These are phyloP conservation scores for Tetradesmus lagerheimii DNA, from an alignment of 139 green algal genomes.

Conservation along the genomic window DNA sequence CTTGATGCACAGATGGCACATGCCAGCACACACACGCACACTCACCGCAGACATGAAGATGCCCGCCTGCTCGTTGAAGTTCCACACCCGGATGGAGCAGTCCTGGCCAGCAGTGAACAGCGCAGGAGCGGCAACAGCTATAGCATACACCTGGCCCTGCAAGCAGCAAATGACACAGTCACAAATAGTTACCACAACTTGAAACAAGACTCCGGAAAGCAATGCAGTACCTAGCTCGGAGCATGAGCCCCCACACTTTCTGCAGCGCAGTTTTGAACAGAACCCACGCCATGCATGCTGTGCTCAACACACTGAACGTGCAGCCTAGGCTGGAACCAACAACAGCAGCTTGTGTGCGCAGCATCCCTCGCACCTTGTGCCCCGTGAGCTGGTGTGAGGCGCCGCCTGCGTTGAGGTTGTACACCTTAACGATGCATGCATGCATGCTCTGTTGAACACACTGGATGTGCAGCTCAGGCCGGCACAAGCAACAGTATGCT, in stretches of 20 bases:
- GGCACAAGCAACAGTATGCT: no score
- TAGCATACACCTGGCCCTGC: conserved; percentile 44
- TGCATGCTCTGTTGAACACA: no score
- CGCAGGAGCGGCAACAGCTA: conserved; percentile 12
- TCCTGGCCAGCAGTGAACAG: conserved; percentile 50
- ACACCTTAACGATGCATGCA: no score
- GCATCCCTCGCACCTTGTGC: conserved; percentile 47
- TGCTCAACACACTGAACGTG: no score
- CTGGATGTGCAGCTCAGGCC: no score
- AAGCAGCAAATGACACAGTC: background rate
- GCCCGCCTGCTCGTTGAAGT: conserved; percentile 33
- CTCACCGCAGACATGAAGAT: conserved; percentile 45
- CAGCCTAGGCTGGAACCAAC: no score
- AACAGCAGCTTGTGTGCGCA: no score
- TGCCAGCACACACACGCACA: background rate
- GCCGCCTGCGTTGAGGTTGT: conserved; percentile 24
- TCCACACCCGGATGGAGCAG: conserved; percentile 45
- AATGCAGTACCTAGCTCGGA: no score
- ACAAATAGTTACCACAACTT: background rate
- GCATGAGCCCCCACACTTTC: no score
- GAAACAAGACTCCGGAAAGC: background rate
- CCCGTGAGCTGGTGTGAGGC: conserved; percentile 38
- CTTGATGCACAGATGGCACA: no score
- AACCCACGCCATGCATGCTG: no score
- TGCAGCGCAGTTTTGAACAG: no score